Evolutionary conservation across 352 stramenopile genomes (phyloP), one percentile per base, ranked within the genome.

Genomic region (Pythium aquatile): DNA sequence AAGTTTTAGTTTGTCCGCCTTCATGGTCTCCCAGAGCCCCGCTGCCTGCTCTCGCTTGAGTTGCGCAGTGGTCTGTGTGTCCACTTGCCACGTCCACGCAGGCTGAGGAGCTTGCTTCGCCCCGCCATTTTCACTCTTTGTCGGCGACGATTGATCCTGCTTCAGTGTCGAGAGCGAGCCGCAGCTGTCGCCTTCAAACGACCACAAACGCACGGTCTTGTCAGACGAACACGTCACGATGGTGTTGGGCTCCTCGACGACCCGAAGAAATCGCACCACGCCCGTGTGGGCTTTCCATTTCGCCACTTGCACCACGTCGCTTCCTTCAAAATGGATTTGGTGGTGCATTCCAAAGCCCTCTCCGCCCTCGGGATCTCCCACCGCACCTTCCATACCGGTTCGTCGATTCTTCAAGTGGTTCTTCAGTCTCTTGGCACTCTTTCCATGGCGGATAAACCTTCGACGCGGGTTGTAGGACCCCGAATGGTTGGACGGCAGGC

Each of bases 381-480:
- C n/a, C 3, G 37, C 29, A 9, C 16, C 17, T 66, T 55, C 29
- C n/a, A 44, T 30, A 5, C 54, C 54, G 1, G 37, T 64, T 13
- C 26, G 48, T 33, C 55, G 65, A 5, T 73, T 51, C 39, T 76
- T 72, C 4, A 70, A 20, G 32, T 74, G 74, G 40, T 74, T 68
- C 3, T 75, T 77, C 33, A 87, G 69, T 2, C 82, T 70, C 42
- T 85, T 88, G 11, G 80, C 74, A 16, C 77, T 81, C 37, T 88
- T 88, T 5, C 83, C 84, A 20, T 91, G 79, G 8, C 85, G 71
- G 39, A 89, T 65, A 55, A 91, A 91, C 0, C 85, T 75, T 0
- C 85, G 75, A 6, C 82, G 77, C 20, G 85, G 85, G 35, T 91
- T 91, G 63, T 93, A 93, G 17, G 84, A 79, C 10, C 81, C 65